A percentile compares a stretch with the other conserved stretches of the same genome.
Evolutionary conservation across 2,329 filamentous ascomycete genomes (phyloP).

Genomic region (Xylaria multiplex): DNA sequence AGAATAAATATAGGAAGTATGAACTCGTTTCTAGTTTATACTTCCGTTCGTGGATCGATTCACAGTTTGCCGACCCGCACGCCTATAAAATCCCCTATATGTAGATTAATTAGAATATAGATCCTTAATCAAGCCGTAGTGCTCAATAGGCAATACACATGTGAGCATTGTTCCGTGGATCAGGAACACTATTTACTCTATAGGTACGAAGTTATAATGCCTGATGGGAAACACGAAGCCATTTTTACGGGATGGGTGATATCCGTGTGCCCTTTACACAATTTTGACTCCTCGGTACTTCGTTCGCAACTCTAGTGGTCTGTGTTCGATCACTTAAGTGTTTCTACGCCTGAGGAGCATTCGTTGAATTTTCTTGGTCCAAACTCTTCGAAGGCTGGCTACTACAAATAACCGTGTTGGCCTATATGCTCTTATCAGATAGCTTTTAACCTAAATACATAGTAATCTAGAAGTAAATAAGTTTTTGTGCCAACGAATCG

Average conservation of each 20-base stretch:
- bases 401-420: constrained; percentile 4
- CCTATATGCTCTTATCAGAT: background rate
- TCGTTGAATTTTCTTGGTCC: background rate
- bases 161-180: background rate
- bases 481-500: background rate
- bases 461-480: background rate
- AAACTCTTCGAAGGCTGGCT: background rate
- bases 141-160: background rate
- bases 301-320: background rate
- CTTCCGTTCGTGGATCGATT: constrained; percentile 1
- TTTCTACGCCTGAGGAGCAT: no score
- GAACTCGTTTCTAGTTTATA: background rate
- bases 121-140: background rate
- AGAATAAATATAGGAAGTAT: background rate
- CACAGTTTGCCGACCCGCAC: constrained; percentile 11
- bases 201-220: background rate
- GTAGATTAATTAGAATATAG: background rate
- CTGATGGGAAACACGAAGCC: background rate
- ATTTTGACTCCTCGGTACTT: background rate
- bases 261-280: background rate
- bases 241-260: background rate
- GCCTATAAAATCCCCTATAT: background rate
- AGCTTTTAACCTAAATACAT: background rate
- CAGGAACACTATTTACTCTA: background rate
- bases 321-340: background rate